Conservation (phyloP, 2,329 filamentous ascomycete species). For the Dothistroma pini region DNA sequence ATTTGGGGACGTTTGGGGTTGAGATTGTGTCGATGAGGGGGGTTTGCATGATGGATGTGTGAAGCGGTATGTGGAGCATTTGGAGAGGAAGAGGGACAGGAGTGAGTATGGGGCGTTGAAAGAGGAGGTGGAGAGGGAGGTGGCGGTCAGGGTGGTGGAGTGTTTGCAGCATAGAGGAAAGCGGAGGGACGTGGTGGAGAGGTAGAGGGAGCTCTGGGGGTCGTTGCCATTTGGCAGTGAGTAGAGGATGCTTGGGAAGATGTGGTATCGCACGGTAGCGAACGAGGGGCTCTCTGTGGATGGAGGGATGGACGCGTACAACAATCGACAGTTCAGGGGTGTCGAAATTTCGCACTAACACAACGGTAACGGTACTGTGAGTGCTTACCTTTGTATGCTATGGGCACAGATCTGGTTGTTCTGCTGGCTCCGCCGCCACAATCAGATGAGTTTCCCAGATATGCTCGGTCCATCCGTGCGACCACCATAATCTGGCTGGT, state of each 20-base stretch:
- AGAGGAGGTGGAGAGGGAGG: constrained; percentile 1
- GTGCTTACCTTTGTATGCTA: too few species aligned
- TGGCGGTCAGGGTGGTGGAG: neutral
- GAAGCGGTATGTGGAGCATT: neutral
- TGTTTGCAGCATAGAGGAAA: neutral
- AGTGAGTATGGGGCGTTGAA: neutral
- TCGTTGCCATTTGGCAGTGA: neutral
- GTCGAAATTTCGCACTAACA: too few species aligned
- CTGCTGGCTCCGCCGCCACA: neutral
- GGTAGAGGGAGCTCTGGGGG: neutral
- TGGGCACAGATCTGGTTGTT: neutral
- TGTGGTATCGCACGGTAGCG: too few species aligned
- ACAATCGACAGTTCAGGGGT: too few species aligned
- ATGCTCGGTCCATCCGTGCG: too few species aligned
- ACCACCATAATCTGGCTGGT: too few species aligned
- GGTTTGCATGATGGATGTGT: neutral
- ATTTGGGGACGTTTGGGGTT: neutral
- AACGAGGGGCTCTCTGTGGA: too few species aligned
- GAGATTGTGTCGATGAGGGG: neutral
- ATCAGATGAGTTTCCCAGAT: too few species aligned
- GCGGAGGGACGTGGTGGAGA: neutral
- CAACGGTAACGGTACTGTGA: too few species aligned
- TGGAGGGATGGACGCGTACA: too few species aligned
- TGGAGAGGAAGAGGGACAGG: neutral
- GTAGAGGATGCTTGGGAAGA: too few species aligned